Evolutionary conservation across 2,329 filamentous ascomycete genomes (phyloP), one percentile per base, ranked within the genome.

Genomic region (Aspergillus novofumigatus): DNA sequence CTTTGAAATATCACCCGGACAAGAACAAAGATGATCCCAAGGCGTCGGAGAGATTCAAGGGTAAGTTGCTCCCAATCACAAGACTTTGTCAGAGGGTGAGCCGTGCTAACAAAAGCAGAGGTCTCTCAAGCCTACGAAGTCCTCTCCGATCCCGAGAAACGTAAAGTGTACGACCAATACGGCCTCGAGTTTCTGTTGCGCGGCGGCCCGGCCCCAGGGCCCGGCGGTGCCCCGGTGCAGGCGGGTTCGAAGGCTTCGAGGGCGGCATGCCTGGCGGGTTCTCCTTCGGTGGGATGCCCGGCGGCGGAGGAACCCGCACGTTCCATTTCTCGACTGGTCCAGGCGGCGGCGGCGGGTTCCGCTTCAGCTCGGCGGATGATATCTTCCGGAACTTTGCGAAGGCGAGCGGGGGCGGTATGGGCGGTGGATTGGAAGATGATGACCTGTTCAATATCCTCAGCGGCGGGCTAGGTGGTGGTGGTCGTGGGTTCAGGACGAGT

Each of bases 81-180:
- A n/a, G 41, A 7, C 29, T 14, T 14, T 17, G 2, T 17, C 14
- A 35, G 14, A 38, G 32, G 32, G 14, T 17, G 32, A 17, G 14
- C 32, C 11, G 41, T 14, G 21, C 44, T 47, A 23, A 23, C 44
- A 47, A 25, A 25, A 21, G 44, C 61, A 84, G 94, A 97, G 75
- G 90, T 92, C 63, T 96, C 92, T 1, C 92, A 97, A 78, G 94
- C 94, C 56, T 99, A 97, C 79, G 94, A 99, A 78, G 96, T 99
- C 66, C 86, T 99, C 3, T 96, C 91, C 60, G 94, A 99, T 69
- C 92, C 93, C 59, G 92, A 97, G 73, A 99, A 97, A 78, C 89
- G 94, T 69, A 94, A 96, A 76, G 87, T 88, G 45, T 99, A 99
- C 74, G 94, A 99, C 73, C 88, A 93, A 72, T 97, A 88, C 75